Conservation (phyloP, 225 moss, liverwort and hornwort species). For the Anthoceros angustus region DNA sequence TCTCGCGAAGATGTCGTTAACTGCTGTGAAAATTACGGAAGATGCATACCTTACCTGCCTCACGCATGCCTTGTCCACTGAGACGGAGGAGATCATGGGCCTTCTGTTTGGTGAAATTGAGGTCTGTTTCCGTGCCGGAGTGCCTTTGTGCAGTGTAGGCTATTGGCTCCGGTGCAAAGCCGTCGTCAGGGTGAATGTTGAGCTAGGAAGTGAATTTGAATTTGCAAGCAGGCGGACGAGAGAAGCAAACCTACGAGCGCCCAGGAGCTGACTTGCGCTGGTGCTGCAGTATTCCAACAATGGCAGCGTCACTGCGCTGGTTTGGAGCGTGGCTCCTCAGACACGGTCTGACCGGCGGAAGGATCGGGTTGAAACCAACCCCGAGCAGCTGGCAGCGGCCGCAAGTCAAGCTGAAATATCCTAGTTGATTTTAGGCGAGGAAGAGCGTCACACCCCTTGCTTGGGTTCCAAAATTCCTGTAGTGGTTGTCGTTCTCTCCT, state of each 20-base stretch:
- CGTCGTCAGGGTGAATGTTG: neutral
- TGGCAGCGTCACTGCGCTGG: slow-evolving; percentile 48
- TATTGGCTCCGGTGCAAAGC: slow-evolving; percentile 4
- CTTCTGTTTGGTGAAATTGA: slow-evolving; percentile 80
- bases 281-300: slow-evolving; percentile 34
- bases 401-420: slow-evolving; percentile 85
- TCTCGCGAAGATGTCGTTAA: slow-evolving; percentile 38
- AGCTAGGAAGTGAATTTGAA: neutral
- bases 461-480: neutral
- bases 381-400: slow-evolving; percentile 93
- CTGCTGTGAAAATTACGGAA: slow-evolving; percentile 68
- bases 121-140: slow-evolving; percentile 9
- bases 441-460: neutral
- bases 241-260: neutral
- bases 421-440: neutral
- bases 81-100: slow-evolving; percentile 98
- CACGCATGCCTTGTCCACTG: slow-evolving; percentile 84
- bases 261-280: slow-evolving; percentile 5
- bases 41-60: slow-evolving; percentile 89
- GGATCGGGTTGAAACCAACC: slow-evolving; percentile 94
- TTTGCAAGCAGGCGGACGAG: neutral
- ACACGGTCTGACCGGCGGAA: slow-evolving; percentile 90
- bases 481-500: neutral
- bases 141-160: neutral
- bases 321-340: slow-evolving; percentile 95